Evolutionary conservation across 257 asterid genomes (phyloP).

Genomic region (Solanum rostratum): DNA sequence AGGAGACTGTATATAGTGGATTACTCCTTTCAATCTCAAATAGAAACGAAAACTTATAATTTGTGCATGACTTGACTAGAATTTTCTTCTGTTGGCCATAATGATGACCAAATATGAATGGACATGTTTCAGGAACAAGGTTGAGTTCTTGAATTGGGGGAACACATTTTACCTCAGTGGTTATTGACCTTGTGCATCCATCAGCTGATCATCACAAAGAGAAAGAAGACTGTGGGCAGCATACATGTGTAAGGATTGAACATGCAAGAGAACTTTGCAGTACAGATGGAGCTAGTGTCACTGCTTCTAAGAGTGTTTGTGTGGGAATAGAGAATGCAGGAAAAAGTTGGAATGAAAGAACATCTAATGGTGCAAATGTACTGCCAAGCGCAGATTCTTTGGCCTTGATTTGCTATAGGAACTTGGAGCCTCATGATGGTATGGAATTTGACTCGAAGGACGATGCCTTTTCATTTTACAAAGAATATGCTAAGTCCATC

Average conservation of each 20-base stretch:
- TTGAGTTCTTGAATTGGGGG: background rate
- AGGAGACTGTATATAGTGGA: background rate
- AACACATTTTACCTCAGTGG: constrained; percentile 12
- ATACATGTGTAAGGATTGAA: background rate
- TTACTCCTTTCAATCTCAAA: background rate
- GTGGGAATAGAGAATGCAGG: background rate
- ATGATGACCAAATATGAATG: background rate
- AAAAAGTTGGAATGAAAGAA: background rate
- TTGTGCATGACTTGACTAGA: background rate
- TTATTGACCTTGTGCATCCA: constrained; percentile 16
- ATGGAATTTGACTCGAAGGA: constrained; percentile 49
- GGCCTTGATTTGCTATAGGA: constrained; percentile 1
- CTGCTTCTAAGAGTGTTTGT: background rate
- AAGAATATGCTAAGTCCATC: constrained; percentile 25
- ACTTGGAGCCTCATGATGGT: constrained; percentile 22
- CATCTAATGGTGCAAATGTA: background rate
- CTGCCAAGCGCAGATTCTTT: constrained; percentile 5
- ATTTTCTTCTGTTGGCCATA: background rate
- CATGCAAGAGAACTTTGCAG: background rate
- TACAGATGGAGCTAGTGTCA: constrained; percentile 10
- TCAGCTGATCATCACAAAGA: constrained; percentile 3
- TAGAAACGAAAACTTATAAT: background rate
- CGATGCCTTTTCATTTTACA: constrained; percentile 35
- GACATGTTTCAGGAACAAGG: background rate
- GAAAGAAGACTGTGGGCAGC: background rate